Percentiles rank a stretch among this genome's conserved stretches.
Conservation (phyloP, 495 filamentous ascomycete species). For the Viridothelium virens region DNA sequence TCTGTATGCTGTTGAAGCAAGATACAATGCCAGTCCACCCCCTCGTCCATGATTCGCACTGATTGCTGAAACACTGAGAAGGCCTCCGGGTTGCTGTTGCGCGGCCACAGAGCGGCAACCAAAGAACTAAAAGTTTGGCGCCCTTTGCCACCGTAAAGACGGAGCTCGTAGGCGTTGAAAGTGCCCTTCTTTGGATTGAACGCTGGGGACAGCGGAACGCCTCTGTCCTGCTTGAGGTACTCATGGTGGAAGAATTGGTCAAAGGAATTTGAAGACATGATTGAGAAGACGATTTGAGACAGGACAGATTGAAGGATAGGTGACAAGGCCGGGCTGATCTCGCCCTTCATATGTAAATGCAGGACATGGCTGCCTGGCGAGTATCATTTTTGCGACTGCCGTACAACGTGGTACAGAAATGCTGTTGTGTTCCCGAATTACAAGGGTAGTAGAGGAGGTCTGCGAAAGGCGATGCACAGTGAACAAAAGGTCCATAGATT, state of each 20-base stretch:
- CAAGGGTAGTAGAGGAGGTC: too few species aligned
- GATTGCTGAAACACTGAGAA: neutral
- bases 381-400: neutral
- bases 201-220: neutral
- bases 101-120: neutral
- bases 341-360: neutral
- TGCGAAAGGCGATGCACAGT: too few species aligned
- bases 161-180: neutral
- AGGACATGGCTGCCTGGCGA: slow-evolving; percentile 1
- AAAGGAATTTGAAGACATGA: neutral
- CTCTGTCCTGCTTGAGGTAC: too few species aligned
- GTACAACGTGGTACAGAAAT: neutral
- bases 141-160: neutral
- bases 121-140: neutral
- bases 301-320: neutral
- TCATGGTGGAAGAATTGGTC: neutral
- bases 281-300: neutral
- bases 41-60: neutral
- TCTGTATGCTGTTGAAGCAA: neutral
- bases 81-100: neutral
- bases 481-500: too few species aligned
- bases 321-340: neutral
- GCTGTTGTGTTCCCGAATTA: neutral
- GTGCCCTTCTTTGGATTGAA: neutral
- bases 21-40: neutral